Conservation (phyloP, 2,329 filamentous ascomycete genomes). For the Tolypocladium inflatum region DNA sequence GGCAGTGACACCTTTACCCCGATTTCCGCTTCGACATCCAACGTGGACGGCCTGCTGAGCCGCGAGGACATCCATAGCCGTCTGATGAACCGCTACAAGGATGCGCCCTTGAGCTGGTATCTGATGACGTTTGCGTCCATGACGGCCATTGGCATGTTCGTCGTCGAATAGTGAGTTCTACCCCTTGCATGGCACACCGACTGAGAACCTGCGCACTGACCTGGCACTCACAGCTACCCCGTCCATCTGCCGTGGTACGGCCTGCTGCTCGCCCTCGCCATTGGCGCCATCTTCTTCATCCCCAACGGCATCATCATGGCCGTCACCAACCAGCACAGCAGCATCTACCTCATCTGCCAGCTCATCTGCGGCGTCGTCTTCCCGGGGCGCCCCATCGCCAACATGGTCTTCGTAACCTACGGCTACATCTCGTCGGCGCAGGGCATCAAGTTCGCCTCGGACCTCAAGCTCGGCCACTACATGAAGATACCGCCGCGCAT, state of each 20-base stretch:
- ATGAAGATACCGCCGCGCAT: constrained; percentile 81
- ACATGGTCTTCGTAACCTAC: constrained; percentile 91
- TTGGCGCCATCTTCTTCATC: constrained; percentile 76
- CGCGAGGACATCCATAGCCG: constrained; percentile 77
- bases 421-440: constrained; percentile 84
- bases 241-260: constrained; percentile 83
- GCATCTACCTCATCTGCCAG: constrained; percentile 79
- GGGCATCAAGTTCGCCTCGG: constrained; percentile 80
- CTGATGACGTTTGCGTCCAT: constrained; percentile 64
- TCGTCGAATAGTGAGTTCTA: constrained; percentile 66
- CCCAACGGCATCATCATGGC: constrained; percentile 91
- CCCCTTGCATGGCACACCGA: background rate
- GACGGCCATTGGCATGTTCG: constrained; percentile 70
- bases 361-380: constrained; percentile 75
- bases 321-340: constrained; percentile 82
- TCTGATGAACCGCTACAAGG: constrained; percentile 72
- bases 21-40: constrained; percentile 26
- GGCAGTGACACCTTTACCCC: constrained; percentile 10
- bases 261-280: constrained; percentile 65
- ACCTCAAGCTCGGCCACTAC: constrained; percentile 80
- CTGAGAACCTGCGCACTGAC: background rate
- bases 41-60: constrained; percentile 48
- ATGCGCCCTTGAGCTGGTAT: constrained; percentile 78
- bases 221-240: constrained; percentile 49
- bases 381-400: constrained; percentile 76